These are phyloP conservation scores for Nitzschia sp. DNA, from an alignment of 108 stramenopile genomes.

Conservation along the genomic window DNA sequence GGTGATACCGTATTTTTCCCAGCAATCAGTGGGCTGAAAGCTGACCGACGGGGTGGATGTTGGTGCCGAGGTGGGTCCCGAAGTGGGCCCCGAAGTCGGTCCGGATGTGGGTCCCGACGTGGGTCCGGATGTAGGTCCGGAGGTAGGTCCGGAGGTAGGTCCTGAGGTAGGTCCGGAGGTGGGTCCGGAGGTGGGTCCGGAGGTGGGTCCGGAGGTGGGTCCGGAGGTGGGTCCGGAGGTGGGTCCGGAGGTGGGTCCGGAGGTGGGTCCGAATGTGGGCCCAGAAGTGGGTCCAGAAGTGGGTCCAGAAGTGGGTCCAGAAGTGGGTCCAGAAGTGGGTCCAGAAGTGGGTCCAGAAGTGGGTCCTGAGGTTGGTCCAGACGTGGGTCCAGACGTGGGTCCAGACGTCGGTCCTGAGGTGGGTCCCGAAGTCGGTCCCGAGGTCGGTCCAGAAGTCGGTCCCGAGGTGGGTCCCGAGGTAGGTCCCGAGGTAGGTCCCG, in stretches of 20 bases:
- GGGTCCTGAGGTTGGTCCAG: constrained; percentile 16
- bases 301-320: constrained; percentile 13
- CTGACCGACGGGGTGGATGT: constrained; percentile 9
- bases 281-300: constrained; percentile 16
- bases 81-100: constrained; percentile 14
- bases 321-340: background rate
- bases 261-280: constrained; percentile 1
- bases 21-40: background rate
- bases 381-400: constrained; percentile 23
- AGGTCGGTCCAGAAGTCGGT: constrained; percentile 3
- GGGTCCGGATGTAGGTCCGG: constrained; percentile 17
- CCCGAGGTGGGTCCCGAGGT: constrained; percentile 1
- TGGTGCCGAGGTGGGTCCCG: constrained; percentile 24
- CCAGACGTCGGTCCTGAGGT: constrained; percentile 13
- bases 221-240: constrained; percentile 6
- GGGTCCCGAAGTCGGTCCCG: constrained; percentile 7
- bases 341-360: background rate
- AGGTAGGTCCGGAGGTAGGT: constrained; percentile 12
- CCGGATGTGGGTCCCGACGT: constrained; percentile 11
- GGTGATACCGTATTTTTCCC: background rate
- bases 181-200: constrained; percentile 15
- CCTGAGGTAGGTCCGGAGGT: constrained; percentile 12
- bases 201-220: constrained; percentile 3
- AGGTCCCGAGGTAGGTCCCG: constrained; percentile 8
- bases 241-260: constrained; percentile 3